These are phyloP conservation scores for Leishmania major DNA, from an alignment of 208 protist genomes.

Conservation along the genomic window DNA sequence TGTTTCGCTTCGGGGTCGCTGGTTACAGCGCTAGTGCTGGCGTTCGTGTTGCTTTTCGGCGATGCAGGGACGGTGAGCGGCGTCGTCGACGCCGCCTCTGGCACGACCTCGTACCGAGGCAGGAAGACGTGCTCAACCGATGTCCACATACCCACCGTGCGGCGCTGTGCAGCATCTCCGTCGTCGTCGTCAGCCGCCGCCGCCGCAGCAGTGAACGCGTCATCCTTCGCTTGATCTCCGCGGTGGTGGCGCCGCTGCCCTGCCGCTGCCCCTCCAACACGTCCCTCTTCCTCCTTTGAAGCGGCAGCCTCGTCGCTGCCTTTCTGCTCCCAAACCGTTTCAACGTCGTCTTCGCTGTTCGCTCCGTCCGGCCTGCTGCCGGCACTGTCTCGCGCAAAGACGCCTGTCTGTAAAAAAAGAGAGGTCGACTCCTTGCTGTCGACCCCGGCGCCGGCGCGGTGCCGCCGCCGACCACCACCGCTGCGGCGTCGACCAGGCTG, in stretches of 20 bases:
- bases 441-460: background rate
- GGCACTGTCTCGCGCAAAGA: background rate
- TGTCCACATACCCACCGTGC: conserved; percentile 44
- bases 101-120: conserved; percentile 53
- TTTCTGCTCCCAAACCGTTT: conserved; percentile 22
- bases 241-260: background rate
- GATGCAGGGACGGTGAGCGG: conserved; percentile 20
- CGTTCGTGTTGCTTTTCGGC: conserved; percentile 6
- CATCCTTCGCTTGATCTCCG: background rate
- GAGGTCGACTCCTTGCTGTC: background rate
- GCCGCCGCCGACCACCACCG: background rate
- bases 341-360: conserved; percentile 12
- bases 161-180: background rate
- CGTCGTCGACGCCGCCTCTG: conserved; percentile 18
- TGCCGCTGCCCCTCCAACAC: background rate
- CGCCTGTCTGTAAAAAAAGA: background rate
- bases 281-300: background rate
- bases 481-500: background rate
- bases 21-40: background rate
- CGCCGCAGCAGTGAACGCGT: background rate
- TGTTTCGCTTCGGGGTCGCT: background rate
- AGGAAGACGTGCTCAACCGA: conserved; percentile 65
- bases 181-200: conserved; percentile 23
- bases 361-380: background rate
- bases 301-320: conserved; percentile 12